Conservation (phyloP, 2,329 filamentous ascomycete species). For the Xylariaceae sp. region DNA sequence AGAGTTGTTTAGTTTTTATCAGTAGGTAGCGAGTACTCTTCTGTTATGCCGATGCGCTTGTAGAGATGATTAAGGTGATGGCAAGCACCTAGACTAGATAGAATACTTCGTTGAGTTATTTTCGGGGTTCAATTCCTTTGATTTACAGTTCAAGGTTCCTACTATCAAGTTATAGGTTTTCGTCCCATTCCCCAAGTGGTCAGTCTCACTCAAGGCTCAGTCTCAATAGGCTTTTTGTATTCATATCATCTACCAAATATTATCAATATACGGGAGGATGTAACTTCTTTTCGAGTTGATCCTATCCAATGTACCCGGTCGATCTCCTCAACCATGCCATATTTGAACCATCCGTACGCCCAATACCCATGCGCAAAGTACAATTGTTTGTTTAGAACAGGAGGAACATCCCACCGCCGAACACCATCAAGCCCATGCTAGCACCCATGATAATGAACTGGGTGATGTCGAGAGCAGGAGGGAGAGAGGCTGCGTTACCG, state of each 20-base stretch:
- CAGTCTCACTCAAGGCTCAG: slow-evolving; percentile 1
- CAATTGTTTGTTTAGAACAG: slow-evolving; percentile 23
- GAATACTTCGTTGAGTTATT: too few species aligned
- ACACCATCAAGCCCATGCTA: slow-evolving; percentile 42
- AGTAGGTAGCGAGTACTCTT: too few species aligned
- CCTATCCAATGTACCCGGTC: slow-evolving; percentile 4
- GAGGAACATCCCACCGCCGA: slow-evolving; percentile 45
- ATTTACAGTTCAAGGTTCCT: too few species aligned
- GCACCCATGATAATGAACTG: slow-evolving; percentile 39
- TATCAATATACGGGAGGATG: not conserved
- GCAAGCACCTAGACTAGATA: too few species aligned
- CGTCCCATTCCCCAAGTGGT: not conserved
- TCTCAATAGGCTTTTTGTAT: not conserved
- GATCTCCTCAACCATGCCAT: not conserved
- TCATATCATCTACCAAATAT: not conserved
- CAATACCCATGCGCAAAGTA: slow-evolving; percentile 9
- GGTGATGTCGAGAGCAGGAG: slow-evolving; percentile 33
- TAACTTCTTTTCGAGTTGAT: not conserved
- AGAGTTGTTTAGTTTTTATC: too few species aligned
- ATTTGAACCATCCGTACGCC: slow-evolving; percentile 9
- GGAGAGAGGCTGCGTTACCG: slow-evolving; percentile 27
- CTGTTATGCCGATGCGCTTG: too few species aligned
- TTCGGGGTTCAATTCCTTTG: too few species aligned
- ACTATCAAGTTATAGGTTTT: too few species aligned
- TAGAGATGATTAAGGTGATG: too few species aligned